Percentiles rank a stretch among this genome's conserved stretches.
Conservation (phyloP, 108 stramenopile genomes). For the Nitzschia putrida region DNA sequence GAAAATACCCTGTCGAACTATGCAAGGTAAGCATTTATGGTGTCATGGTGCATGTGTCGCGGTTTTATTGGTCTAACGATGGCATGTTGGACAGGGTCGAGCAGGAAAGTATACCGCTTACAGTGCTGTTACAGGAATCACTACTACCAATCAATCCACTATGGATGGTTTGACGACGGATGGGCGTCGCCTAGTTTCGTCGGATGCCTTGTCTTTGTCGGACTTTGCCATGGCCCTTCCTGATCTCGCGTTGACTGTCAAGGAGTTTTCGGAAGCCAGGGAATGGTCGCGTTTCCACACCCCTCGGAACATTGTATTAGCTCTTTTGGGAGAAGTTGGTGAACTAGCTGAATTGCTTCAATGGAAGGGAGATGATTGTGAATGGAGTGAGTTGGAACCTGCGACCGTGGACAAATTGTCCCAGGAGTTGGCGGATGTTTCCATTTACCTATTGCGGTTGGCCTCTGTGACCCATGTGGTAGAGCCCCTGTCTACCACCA, state of each 20-base stretch:
- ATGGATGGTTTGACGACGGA: neutral
- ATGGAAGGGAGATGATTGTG: slow-evolving; percentile 70
- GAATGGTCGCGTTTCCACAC: slow-evolving; percentile 82
- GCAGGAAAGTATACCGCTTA: slow-evolving; percentile 82
- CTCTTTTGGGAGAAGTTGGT: slow-evolving; percentile 88
- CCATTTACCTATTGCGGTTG: slow-evolving; percentile 86
- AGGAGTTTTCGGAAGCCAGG: slow-evolving; percentile 65
- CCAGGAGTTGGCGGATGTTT: slow-evolving; percentile 92
- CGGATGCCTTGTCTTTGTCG: neutral
- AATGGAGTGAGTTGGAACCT: neutral
- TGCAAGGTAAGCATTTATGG: slow-evolving; percentile 52
- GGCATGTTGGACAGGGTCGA: slow-evolving; percentile 39
- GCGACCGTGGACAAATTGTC: slow-evolving; percentile 59
- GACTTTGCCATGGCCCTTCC: neutral
- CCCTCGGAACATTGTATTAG: slow-evolving; percentile 84
- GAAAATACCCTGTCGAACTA: slow-evolving; percentile 86
- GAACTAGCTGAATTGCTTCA: slow-evolving; percentile 91
- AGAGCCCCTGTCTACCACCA: neutral
- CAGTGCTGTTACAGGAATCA: slow-evolving; percentile 76
- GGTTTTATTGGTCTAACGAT: neutral
- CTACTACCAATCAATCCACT: slow-evolving; percentile 69
- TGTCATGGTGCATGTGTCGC: neutral
- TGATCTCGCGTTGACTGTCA: slow-evolving; percentile 37
- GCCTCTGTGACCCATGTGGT: slow-evolving; percentile 62
- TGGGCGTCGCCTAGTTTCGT: neutral